A percentile compares a stretch with the other conserved stretches of the same genome.
These are phyloP conservation scores for Xylaria sp. DNA, from an alignment of 2,329 filamentous ascomycete species.

Conservation along the genomic window DNA sequence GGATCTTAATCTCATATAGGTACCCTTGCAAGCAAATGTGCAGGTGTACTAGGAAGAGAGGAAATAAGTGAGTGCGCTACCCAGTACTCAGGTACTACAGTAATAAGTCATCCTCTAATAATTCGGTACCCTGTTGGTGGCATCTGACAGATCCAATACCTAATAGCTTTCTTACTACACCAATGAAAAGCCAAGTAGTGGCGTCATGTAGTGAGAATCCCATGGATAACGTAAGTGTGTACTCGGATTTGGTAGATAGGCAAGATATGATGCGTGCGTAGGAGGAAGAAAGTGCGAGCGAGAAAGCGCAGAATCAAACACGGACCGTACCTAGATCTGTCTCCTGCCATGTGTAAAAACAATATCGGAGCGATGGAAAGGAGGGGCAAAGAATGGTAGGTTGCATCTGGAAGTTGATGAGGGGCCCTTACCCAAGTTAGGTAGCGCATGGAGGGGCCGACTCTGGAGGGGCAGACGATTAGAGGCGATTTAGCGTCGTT, in stretches of 20 bases:
- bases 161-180: constrained; percentile 35
- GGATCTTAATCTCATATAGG: constrained; percentile 14
- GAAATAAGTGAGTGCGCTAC: background rate
- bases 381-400: constrained; percentile 19
- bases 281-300: background rate
- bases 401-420: constrained; percentile 15
- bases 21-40: background rate
- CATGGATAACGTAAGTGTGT: constrained; percentile 26
- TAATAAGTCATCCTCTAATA: constrained; percentile 5
- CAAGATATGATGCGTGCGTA: background rate
- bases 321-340: background rate
- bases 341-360: background rate
- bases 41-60: background rate
- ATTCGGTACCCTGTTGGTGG: constrained; percentile 16
- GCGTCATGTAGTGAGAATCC: constrained; percentile 30
- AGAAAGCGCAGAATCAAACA: background rate
- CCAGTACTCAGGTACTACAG: background rate
- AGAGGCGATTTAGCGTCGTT: background rate
- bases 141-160: constrained; percentile 32
- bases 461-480: constrained; percentile 18
- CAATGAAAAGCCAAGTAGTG: constrained; percentile 14
- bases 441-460: constrained; percentile 21
- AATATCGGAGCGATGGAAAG: constrained; percentile 22
- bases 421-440: constrained; percentile 6
- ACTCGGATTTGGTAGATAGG: constrained; percentile 14